phyloP scores from a whole-genome alignment of 345 rosid genomes.

The Populus simonii region DNA sequence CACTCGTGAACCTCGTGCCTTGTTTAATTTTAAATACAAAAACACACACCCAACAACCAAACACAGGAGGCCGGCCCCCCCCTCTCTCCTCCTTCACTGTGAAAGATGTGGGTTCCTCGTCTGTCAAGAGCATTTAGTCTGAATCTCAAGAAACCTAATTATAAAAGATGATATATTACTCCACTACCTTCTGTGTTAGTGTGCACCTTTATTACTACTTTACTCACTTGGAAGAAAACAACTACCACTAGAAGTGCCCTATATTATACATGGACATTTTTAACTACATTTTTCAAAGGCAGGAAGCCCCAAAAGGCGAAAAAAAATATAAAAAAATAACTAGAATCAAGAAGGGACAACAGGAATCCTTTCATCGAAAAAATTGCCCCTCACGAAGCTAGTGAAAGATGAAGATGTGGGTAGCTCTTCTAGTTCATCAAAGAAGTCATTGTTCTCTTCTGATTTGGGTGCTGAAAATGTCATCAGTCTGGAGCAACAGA shows the following conservation, averaged over 20 bases:
- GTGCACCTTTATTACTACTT: constrained; percentile 11
- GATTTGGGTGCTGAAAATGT: constrained; percentile 30
- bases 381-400: constrained; percentile 40
- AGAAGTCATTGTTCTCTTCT: constrained; percentile 54
- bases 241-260: background rate
- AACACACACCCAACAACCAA: constrained; percentile 2
- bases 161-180: background rate
- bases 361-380: constrained; percentile 62
- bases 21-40: constrained; percentile 4
- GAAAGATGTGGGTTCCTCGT: constrained; percentile 2
- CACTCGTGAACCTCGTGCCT: constrained; percentile 39
- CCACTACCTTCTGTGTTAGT: constrained; percentile 18
- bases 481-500: constrained; percentile 25
- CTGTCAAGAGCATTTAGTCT: constrained; percentile 17
- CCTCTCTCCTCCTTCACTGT: background rate
- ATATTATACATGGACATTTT: constrained; percentile 20
- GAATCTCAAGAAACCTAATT: constrained; percentile 19
- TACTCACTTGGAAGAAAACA: constrained; percentile 9
- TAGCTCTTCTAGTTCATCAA: constrained; percentile 73
- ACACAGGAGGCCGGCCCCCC: constrained; percentile 17
- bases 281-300: constrained; percentile 26
- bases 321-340: constrained; percentile 1
- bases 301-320: background rate
- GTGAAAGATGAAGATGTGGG: constrained; percentile 47
- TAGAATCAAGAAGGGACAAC: constrained; percentile 48